Conservation (phyloP, 495 filamentous ascomycete species). For the Chaetomium fimeti region DNA sequence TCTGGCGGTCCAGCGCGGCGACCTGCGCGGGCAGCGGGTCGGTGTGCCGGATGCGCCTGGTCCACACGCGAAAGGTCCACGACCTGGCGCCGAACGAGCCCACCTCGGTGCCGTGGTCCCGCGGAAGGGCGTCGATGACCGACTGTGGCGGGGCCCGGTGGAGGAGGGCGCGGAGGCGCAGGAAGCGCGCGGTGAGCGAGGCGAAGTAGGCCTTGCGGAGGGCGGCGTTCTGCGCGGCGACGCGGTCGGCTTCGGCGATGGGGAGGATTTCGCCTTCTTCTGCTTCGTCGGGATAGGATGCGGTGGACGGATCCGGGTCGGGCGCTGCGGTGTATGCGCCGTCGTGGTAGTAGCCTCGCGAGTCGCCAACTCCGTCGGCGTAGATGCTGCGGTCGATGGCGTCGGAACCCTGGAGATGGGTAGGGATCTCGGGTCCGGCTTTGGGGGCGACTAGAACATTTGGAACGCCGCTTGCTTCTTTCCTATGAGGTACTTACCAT, state of each 20-base stretch:
- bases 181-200: conserved; percentile 59
- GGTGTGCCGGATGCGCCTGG: conserved; percentile 47
- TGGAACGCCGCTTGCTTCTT: conserved; percentile 70
- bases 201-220: conserved; percentile 59
- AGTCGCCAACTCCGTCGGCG: conserved; percentile 46
- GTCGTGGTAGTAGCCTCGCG: conserved; percentile 63
- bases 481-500: conserved; percentile 51
- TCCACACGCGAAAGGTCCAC: conserved; percentile 52
- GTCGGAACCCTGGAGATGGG: conserved; percentile 32
- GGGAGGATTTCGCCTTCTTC: conserved; percentile 20
- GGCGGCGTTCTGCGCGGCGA: conserved; percentile 53
- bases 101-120: conserved; percentile 57
- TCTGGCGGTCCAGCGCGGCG: conserved; percentile 63
- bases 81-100: conserved; percentile 44
- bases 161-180: conserved; percentile 57
- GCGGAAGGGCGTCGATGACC: conserved; percentile 52
- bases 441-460: conserved; percentile 59
- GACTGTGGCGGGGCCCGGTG: conserved; percentile 52
- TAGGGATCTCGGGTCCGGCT: conserved; percentile 46
- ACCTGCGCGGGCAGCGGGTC: conserved; percentile 68
- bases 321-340: conserved; percentile 66
- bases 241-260: conserved; percentile 25
- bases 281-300: conserved; percentile 3
- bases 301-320: conserved; percentile 18
- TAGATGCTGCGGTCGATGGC: conserved; percentile 44